phyloP scores from a whole-genome alignment of 495 filamentous ascomycete genomes.

The Jackrogersella multiformis region DNA sequence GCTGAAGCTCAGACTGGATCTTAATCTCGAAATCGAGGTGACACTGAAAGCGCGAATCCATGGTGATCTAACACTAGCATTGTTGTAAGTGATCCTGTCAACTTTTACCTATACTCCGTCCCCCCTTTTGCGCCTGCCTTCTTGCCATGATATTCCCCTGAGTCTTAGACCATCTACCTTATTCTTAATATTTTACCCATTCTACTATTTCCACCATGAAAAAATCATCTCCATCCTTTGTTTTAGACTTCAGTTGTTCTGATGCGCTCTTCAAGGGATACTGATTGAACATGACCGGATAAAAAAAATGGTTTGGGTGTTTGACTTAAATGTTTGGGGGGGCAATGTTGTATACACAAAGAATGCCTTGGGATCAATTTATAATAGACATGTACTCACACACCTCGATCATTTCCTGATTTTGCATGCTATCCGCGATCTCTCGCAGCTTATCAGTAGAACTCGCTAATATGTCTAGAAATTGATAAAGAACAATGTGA shows the following conservation, averaged over 20 bases:
- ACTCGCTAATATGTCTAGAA: constrained; percentile 39
- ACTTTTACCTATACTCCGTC: constrained; percentile 4
- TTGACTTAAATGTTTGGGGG: too few species aligned
- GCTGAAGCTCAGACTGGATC: constrained; percentile 76
- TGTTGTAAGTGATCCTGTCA: constrained; percentile 70
- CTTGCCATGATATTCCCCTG: background rate
- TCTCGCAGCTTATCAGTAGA: background rate
- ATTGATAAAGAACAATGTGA: constrained; percentile 33
- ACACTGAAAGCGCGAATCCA: constrained; percentile 93
- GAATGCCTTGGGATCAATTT: constrained; percentile 7
- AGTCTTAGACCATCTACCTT: background rate
- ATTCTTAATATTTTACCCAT: constrained; percentile 26
- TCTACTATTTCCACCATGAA: constrained; percentile 20
- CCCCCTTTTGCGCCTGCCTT: constrained; percentile 9
- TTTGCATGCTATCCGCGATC: background rate
- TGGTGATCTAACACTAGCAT: constrained; percentile 83
- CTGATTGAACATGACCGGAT: constrained; percentile 24
- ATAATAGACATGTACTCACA: constrained; percentile 4
- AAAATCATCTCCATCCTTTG: constrained; percentile 23
- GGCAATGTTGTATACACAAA: background rate
- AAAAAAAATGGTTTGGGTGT: background rate
- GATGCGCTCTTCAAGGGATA: constrained; percentile 38
- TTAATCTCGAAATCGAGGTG: constrained; percentile 90
- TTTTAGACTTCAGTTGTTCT: constrained; percentile 28
- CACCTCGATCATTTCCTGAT: constrained; percentile 1